Base-by-base conservation (phyloP, 163 green algal genomes). In the Scenedesmus sp. region DNA sequence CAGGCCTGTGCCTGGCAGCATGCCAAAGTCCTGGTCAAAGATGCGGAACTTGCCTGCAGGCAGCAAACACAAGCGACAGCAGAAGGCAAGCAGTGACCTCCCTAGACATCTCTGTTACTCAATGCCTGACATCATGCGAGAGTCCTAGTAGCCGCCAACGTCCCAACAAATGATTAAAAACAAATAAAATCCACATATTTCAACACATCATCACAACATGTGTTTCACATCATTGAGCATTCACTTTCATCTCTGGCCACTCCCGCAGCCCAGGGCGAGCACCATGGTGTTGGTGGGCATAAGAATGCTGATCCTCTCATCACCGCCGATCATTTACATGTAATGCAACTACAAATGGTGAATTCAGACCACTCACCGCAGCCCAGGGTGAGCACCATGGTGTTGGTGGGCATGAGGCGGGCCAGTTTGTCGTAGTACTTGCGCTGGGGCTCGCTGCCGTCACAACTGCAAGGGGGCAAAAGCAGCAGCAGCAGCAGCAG, bases 1-100 rank as follows among this genome's bases (percentile, higher is more conserved):
- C 90, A 98, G 91, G 4, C 90, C 83, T 4, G 94, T 97, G 90
- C 77, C 90, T 2, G 91, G 92, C 88, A 98, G 92, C 52, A 66
- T 96, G 90, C 96, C 96, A 74, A 96, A 91, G 77, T 93, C 85
- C 74, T 95, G 92, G 84, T 96, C 90, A 83, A 95, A 94, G 85
- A 97, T 94, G 59, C 96, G 93, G 92, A 95, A 97, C 95, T 97
- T 97, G 89, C 93, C 96, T 76, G 66, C 66, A 46, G 16, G n/a
- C 20, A 82, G 73, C 73, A 82, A 20, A 16, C 46, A 20, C 2
- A 7, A 55, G 4, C 26, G 54, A 20, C 73, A 82, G 73, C 73
- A 82, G 73, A 54, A 12, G 73, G 7, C 52, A 9, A 82, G 18
- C 18, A 18, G 9, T 26, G 23, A 4, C 26, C 20, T 54, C 34